Conservation (phyloP, 768 basidiomycete species). For the Leucogyrophana mollusca region DNA sequence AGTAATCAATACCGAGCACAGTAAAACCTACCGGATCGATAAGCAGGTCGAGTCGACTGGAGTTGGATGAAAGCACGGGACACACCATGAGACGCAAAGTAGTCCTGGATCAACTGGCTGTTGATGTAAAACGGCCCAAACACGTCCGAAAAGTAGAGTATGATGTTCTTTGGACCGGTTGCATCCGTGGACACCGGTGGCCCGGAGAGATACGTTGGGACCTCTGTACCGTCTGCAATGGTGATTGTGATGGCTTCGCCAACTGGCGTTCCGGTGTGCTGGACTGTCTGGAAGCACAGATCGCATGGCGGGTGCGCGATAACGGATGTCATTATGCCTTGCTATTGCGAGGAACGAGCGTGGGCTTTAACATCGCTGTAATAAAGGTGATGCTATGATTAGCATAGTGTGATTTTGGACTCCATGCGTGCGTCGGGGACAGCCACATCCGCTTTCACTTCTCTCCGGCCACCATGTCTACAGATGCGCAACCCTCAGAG, state of each 20-base stretch:
- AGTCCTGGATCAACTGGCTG: constrained; percentile 61
- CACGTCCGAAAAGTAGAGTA: constrained; percentile 60
- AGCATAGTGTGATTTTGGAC: too few species aligned
- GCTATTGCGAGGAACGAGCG: too few species aligned
- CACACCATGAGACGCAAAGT: constrained; percentile 58
- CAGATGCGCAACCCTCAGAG: constrained; percentile 43
- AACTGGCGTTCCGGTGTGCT: constrained; percentile 47
- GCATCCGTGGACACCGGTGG: constrained; percentile 23
- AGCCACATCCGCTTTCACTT: constrained; percentile 1
- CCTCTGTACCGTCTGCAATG: constrained; percentile 14
- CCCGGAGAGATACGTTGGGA: constrained; percentile 56
- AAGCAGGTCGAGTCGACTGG: not conserved
- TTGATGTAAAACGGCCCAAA: constrained; percentile 60
- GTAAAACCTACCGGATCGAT: constrained; percentile 43
- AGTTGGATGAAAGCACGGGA: not conserved
- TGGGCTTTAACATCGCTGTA: too few species aligned
- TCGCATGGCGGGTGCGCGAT: too few species aligned
- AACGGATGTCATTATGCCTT: too few species aligned
- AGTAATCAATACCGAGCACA: constrained; percentile 63
- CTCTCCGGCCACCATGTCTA: constrained; percentile 44
- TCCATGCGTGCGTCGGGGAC: too few species aligned
- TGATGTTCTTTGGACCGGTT: constrained; percentile 37
- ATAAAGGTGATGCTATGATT: too few species aligned
- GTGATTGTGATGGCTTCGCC: constrained; percentile 38
- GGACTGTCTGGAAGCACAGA: constrained; percentile 51